Evolutionary conservation across 2,329 filamentous ascomycete species (phyloP).

Genomic region (Aspergillus eucalypticola): DNA sequence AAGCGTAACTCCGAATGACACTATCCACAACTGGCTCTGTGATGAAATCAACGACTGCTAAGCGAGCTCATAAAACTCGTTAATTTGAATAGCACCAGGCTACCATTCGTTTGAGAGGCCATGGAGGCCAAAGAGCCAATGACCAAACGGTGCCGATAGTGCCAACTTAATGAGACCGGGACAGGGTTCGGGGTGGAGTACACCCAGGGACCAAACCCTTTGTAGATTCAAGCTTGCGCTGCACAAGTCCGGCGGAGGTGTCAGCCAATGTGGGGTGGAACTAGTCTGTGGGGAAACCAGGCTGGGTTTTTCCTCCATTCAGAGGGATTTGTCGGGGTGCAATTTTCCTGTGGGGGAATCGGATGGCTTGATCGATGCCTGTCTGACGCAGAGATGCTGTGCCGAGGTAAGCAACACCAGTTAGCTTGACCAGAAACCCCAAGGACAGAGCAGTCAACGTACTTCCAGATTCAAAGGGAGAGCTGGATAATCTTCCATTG

Average conservation of each 20-base stretch:
- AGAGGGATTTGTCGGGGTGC: not conserved
- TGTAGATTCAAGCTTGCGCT: not conserved
- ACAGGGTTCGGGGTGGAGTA: not conserved
- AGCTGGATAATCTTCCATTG: not conserved
- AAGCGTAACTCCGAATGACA: not conserved
- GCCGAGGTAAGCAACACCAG: not conserved
- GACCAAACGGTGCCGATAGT: not conserved
- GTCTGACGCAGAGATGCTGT: not conserved
- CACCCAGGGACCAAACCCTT: not conserved
- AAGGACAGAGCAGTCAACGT: not conserved
- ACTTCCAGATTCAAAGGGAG: not conserved
- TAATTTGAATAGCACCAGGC: not conserved
- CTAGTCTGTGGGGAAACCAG: not conserved
- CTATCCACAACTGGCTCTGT: not conserved
- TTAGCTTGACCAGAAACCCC: not conserved
- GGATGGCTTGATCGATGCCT: not conserved
- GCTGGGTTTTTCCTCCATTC: slow-evolving; percentile 1
- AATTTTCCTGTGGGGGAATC: not conserved
- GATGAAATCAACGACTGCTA: not conserved
- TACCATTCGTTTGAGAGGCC: not conserved
- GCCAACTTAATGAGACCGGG: not conserved
- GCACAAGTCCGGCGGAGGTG: not conserved
- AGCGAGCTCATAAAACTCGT: not conserved
- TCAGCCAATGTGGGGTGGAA: not conserved
- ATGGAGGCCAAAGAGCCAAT: not conserved